Evolutionary conservation across 352 stramenopile species (phyloP).

Genomic region (Globisporangium takayamanum): DNA sequence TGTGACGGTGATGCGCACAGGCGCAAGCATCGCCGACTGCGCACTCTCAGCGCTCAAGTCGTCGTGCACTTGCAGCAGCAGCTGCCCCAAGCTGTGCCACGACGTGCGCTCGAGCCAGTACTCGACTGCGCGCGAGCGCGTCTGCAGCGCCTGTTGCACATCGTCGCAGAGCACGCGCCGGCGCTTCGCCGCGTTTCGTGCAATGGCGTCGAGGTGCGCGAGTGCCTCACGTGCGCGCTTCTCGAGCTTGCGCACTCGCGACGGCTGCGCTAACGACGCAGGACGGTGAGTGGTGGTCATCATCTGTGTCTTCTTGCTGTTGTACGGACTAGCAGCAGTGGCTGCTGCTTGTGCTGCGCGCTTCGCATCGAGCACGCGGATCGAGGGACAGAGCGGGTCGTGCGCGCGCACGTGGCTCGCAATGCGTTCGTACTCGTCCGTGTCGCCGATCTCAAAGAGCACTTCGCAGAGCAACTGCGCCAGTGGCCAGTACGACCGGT

Average conservation of each 20-base stretch:
- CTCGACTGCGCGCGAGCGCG: slow-evolving; percentile 13
- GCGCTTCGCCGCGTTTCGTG: slow-evolving; percentile 19
- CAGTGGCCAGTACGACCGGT: slow-evolving; percentile 61
- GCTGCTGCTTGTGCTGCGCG: background rate
- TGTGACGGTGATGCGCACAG: slow-evolving; percentile 21
- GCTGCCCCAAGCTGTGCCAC: slow-evolving; percentile 46
- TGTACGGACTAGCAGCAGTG: too few species aligned
- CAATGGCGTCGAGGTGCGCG: slow-evolving; percentile 6
- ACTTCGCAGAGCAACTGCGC: slow-evolving; percentile 52
- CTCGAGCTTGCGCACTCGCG: slow-evolving; percentile 10
- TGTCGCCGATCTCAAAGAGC: slow-evolving; percentile 45
- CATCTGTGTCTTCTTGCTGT: background rate
- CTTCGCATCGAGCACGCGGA: slow-evolving; percentile 24
- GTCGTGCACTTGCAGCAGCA: slow-evolving; percentile 60
- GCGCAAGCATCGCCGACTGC: slow-evolving; percentile 13
- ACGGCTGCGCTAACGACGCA: too few species aligned
- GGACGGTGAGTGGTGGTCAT: background rate
- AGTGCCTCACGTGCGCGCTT: slow-evolving; percentile 11
- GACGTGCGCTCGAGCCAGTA: slow-evolving; percentile 41
- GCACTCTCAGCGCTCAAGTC: slow-evolving; percentile 32
- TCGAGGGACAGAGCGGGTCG: slow-evolving; percentile 35
- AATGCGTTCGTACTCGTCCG: slow-evolving; percentile 38
- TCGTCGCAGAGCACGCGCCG: slow-evolving; percentile 20
- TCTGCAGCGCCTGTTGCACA: slow-evolving; percentile 15
- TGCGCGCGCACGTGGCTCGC: slow-evolving; percentile 33